Percentiles rank a stretch among this genome's conserved stretches.
Evolutionary conservation across 352 stramenopile genomes (phyloP).

Genomic region (Globisporangium ultimum): DNA sequence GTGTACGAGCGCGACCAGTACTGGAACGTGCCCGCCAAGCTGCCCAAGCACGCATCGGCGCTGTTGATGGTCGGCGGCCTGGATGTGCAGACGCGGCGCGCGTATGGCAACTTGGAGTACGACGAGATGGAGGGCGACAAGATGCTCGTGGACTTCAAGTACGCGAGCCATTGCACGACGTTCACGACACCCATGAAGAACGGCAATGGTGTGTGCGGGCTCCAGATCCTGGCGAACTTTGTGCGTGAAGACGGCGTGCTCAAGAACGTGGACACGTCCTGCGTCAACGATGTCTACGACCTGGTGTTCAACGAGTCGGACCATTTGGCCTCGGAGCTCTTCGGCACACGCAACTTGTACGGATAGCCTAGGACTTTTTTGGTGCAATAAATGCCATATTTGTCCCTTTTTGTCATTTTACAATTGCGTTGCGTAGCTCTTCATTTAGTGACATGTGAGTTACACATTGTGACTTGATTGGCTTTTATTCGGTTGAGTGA

Average conservation of each 20-base stretch:
- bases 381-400: not conserved
- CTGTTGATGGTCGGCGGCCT: conserved; percentile 56
- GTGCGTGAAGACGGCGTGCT: conserved; percentile 55
- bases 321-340: conserved; percentile 29
- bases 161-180: conserved; percentile 71
- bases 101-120: conserved; percentile 55
- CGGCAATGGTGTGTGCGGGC: conserved; percentile 51
- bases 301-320: conserved; percentile 38
- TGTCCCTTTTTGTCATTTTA: too few relatives aligned
- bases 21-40: conserved; percentile 57
- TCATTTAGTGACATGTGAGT: not conserved
- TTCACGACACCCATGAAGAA: conserved; percentile 61
- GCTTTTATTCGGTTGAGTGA: not conserved
- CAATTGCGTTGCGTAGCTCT: too few relatives aligned
- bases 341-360: conserved; percentile 40
- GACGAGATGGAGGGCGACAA: conserved; percentile 38
- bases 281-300: conserved; percentile 49
- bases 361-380: conserved; percentile 8
- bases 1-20: conserved; percentile 61
- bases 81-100: conserved; percentile 47
- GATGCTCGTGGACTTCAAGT: conserved; percentile 69
- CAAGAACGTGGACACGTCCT: conserved; percentile 60
- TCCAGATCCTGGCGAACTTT: conserved; percentile 66
- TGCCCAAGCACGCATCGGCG: conserved; percentile 37
- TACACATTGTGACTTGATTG: not conserved